Evolutionary conservation across 495 filamentous ascomycete species (phyloP), one percentile per base, ranked within the genome.

Genomic region (Melanomma pulvis-pyrius): DNA sequence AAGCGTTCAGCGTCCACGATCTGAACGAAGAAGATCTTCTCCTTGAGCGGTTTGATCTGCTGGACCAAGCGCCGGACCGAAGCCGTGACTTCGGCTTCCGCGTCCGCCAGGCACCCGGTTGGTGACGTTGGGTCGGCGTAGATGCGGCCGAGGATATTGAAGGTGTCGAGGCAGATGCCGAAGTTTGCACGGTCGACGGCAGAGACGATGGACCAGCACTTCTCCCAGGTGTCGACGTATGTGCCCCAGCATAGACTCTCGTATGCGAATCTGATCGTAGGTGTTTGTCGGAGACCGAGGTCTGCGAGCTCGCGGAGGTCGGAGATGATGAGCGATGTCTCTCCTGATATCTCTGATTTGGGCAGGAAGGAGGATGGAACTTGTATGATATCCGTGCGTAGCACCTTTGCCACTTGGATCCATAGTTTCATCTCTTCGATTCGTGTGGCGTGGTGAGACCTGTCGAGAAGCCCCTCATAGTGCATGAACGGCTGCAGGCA

Each of bases 21-120:
- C 77, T 96, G 91, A 6, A 93, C 82, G 67, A 89, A 92, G 72
- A 91, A 92, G 6, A 96, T 80, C 78, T 92, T 93, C 39, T 76
- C 73, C 3, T 86, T 76, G 54, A 41, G 54, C n/a, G 52, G 44
- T 22, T 91, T 85, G 39, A 93, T 81, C 0, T 78, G 78, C 0
- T 75, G 64, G 0, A 85, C 76, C 30, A 94, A 78, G 49, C 80
- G 78, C 9, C 77, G 73, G 41, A 96, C 76, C 3, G 87, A 89
- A 11, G 77, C 78, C 22, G 76, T 74, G 15, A 91, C 77, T 8
- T 83, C 83, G 1, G 76, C 78, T 0, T 88, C 86, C 5, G 87
- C 88, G 67, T 88, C 81, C 12, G 78, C 72, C 0, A 80, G 84
- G 29, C 78, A 78, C 1, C 90, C 88, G 0, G 79, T 72, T 7